phyloP scores from a whole-genome alignment of 2,329 filamentous ascomycete genomes.

The Colletotrichum eremochloae region DNA sequence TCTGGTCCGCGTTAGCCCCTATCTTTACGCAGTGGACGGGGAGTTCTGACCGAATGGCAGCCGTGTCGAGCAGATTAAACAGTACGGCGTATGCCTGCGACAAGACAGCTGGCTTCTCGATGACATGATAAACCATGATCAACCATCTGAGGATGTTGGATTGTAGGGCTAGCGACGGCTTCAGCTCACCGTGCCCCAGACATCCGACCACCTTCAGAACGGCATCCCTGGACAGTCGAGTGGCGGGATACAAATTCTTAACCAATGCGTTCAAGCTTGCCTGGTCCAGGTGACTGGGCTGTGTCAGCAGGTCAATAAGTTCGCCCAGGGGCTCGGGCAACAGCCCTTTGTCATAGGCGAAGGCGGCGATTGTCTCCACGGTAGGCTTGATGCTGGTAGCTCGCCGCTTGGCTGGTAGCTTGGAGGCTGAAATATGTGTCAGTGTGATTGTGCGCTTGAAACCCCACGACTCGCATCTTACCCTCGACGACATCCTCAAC shows the following conservation, averaged over 20 bases:
- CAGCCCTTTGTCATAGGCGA: conserved; percentile 78
- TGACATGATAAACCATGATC: conserved; percentile 78
- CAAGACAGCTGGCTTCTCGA: conserved; percentile 74
- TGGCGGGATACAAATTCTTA: conserved; percentile 82
- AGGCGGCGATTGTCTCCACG: conserved; percentile 72
- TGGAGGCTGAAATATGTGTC: conserved; percentile 61
- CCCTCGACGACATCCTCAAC: conserved; percentile 53
- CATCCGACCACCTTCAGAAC: conserved; percentile 77
- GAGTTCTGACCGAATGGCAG: conserved; percentile 72
- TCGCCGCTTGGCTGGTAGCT: conserved; percentile 75
- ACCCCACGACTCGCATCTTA: conserved; percentile 4
- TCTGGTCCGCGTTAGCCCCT: conserved; percentile 52
- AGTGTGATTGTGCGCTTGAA: background rate
- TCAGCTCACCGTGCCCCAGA: conserved; percentile 82
- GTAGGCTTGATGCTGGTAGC: conserved; percentile 71
- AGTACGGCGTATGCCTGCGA: conserved; percentile 80
- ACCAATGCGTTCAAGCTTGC: conserved; percentile 76
- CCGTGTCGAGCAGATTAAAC: conserved; percentile 86
- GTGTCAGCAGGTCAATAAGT: conserved; percentile 76
- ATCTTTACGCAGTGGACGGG: background rate
- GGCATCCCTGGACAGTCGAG: conserved; percentile 70
- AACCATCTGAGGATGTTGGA: conserved; percentile 82
- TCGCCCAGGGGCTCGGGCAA: conserved; percentile 69
- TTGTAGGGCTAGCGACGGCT: conserved; percentile 79
- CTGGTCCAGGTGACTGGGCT: conserved; percentile 80